phyloP scores from a whole-genome alignment of 768 basidiomycete species.

The Postia placenta region DNA sequence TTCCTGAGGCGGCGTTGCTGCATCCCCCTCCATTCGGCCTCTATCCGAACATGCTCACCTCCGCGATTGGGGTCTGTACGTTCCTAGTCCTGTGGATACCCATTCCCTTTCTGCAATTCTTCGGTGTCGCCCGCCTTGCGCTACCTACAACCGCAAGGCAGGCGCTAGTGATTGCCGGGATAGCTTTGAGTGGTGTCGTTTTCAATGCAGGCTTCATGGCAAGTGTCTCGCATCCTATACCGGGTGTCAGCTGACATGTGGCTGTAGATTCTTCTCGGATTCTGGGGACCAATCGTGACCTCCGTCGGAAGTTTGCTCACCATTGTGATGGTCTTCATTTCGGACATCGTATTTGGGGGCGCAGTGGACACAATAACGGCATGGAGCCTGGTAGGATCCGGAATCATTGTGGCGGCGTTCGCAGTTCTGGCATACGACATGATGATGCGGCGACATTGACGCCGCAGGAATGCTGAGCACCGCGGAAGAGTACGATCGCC shows the following conservation, averaged over 20 bases:
- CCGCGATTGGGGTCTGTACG: conserved; percentile 75
- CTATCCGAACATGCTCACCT: conserved; percentile 77
- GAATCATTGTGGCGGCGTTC: conserved; percentile 79
- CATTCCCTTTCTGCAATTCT: conserved; percentile 65
- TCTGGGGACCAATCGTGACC: conserved; percentile 84
- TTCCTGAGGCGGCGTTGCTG: conserved; percentile 31
- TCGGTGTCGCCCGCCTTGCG: conserved; percentile 58
- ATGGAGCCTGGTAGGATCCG: conserved; percentile 73
- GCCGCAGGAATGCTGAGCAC: background rate
- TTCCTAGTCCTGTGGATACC: conserved; percentile 72
- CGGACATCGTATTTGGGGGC: conserved; percentile 70
- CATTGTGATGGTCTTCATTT: conserved; percentile 80
- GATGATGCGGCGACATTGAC: conserved; percentile 13
- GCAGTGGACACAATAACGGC: conserved; percentile 54
- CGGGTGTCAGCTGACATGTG: background rate
- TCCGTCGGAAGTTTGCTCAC: conserved; percentile 94
- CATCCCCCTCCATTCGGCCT: conserved; percentile 68
- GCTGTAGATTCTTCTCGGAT: conserved; percentile 64
- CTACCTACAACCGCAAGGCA: conserved; percentile 49
- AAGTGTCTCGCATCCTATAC: conserved; percentile 11
- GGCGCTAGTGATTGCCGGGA: conserved; percentile 51
- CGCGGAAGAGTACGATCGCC: background rate
- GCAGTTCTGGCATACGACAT: conserved; percentile 73
- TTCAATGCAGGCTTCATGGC: conserved; percentile 91
- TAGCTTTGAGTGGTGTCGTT: conserved; percentile 62